Base-by-base conservation (phyloP, 2,329 filamentous ascomycete species). In the Nigrospora oryzae region DNA sequence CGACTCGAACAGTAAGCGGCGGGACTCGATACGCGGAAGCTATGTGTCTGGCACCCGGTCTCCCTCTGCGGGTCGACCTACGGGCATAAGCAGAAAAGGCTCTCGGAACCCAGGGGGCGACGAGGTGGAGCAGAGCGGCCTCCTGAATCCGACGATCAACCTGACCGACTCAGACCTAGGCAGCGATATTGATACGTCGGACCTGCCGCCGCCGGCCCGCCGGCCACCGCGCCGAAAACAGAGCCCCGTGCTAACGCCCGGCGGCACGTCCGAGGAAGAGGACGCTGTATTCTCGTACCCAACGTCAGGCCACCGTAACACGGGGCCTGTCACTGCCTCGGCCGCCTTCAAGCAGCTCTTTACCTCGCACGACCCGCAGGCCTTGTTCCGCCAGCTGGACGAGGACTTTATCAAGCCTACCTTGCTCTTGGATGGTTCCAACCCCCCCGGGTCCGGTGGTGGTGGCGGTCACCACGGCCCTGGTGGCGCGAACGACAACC, bases 331-430 rank as follows among this genome's bases (percentile, higher is more conserved):
- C n/a, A 86, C 80, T 28, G 87, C 87, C 11, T 77, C 81, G 16
- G 85, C 81, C 30, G 86, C 89, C 0, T 81, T 96, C 47, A 81
- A 83, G 46, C 86, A 91, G 59, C 71, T 98, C 10, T 81, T 95
- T 53, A 86, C 85, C 14, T 78, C 85, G 1, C 89, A 95, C 42
- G 93, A 98, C 62, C 89, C 94, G 38, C 86, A 87, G 11, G 89
- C 86, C 38, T 80, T 94, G 67, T 95, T 98, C 64, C 83, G 83
- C 53, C 90, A 95, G 66, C 70, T 98, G 48, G 93, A 98, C 62
- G 93, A 98, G 64, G 89, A 90, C 49, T 96, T 89, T 63, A 90
- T 97, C 65, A 97, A 97, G 71, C 91, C 91, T 15, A 87, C 84
- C 60, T 67, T 97, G 45, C 65, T 97, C 52, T 75, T 97, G 16